phyloP scores from a whole-genome alignment of 2,329 filamentous ascomycete genomes.

The Botrytis byssoidea region DNA sequence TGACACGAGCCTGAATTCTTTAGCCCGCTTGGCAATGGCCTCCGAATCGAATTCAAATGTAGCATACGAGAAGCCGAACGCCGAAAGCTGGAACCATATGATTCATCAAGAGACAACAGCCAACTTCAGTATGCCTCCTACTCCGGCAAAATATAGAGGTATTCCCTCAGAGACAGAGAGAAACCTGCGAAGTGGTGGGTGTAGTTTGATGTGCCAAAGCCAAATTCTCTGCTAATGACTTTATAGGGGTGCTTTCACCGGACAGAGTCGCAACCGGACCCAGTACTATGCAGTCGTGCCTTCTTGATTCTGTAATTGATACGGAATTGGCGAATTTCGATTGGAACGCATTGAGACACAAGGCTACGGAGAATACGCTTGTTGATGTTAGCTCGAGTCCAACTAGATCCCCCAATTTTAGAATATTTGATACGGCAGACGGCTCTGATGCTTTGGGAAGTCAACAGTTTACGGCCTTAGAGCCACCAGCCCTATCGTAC shows the following conservation, averaged over 20 bases:
- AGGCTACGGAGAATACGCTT: not conserved
- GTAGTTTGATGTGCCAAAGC: not conserved
- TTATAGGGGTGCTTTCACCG: not conserved
- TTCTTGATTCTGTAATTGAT: constrained; percentile 15
- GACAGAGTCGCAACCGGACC: not conserved
- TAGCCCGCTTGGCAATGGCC: constrained; percentile 6
- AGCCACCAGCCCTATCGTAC: not conserved
- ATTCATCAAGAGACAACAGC: not conserved
- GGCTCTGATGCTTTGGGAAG: not conserved
- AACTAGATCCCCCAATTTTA: constrained; percentile 2
- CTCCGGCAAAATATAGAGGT: not conserved
- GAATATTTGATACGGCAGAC: not conserved
- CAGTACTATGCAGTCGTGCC: not conserved
- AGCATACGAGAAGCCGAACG: not conserved
- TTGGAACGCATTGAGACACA: constrained; percentile 5
- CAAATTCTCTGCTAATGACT: not conserved
- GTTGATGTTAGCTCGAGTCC: constrained; percentile 9
- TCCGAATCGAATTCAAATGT: not conserved
- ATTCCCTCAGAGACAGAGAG: not conserved
- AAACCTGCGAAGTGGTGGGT: not conserved
- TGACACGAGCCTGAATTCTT: not conserved
- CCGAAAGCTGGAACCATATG: not conserved
- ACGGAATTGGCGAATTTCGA: not conserved
- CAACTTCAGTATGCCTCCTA: not conserved
- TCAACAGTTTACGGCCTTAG: not conserved